Base-by-base conservation (phyloP, 169 alveolate species). In the Eimeria praecox region DNA sequence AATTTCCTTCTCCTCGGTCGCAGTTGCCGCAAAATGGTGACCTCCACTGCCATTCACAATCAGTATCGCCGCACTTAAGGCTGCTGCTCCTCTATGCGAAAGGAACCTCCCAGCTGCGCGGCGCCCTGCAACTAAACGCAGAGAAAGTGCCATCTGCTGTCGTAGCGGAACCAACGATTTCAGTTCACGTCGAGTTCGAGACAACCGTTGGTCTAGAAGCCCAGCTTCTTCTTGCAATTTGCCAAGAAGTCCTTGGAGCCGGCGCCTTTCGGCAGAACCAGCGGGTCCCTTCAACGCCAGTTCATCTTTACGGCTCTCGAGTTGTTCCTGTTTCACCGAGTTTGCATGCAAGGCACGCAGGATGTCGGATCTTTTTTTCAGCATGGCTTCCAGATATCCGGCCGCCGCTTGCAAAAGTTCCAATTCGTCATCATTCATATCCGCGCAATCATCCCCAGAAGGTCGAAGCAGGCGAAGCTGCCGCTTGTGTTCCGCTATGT, bases 1-100 rank as follows among this genome's bases (percentile, higher is more conserved):
- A 10, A 69, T 69, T 22, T 9, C 78, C 46, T 5, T 9, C 78
- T 69, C 78, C 46, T 69, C 78, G 2, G 42, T 24, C n/a, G 46
- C 10, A 69, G 46, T 69, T 6, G 46, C 46, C 42, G 33, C 46
- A 69, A 9, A 30, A 69, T 69, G n/a, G 4, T 4, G 46, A 4
- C 78, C 46, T 33, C 27, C 20, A n/a, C 27, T n/a, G 42, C 78
- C 78, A 0, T 69, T 14, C 78, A 69, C 78, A 33, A 69, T 12
- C 46, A 69, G 78, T 33, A 33, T n/a, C n/a, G 78, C 78, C 42
- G 78, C 78, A 69, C 78, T 69, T 69, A 69, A 2, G 27, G 78
- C 78, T 69, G 78, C 78, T 33, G 78, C 78, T 30, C 78, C 78
- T 69, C 46, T 69, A 22, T 42, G 8, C 0, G 78, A 69, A 24